Evolutionary conservation across 164 flowering plant genomes (phyloP), one percentile per base, ranked within the genome.

Genomic region (Cinnamomum chago): DNA sequence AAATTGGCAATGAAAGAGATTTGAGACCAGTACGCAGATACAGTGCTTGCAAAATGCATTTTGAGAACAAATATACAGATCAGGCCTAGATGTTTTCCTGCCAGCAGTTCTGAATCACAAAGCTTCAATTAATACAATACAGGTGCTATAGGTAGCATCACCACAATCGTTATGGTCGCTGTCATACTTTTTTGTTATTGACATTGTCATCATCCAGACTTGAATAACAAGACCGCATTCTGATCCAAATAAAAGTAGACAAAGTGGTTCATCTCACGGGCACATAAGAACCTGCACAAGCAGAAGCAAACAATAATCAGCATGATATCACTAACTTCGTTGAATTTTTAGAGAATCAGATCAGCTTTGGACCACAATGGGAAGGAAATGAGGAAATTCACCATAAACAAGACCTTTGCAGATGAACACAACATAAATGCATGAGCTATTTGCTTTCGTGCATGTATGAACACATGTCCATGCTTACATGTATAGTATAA

Each of bases 261-360:
- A 76, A 92, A 92, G 81, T 92, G 97, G 82, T 90, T 89, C 62
- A 94, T 90, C 81, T 92, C 94, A 50, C 90, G 97, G 72, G 97
- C 65, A 92, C 97, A 73, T 89, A 92, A 24, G 97, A 92, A 78
- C 97, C 97, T 90, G 85, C 25, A 77, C 51, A 70, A 27, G 65
- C 7, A 28, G 14, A 67, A 30, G 69, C n/a, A 17, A 17, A 67
- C n/a, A 3, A 2, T 13, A 67, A 20, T 28, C n/a, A 33, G n/a
- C 5, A 18, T 67, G 62, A 30, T 68, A 25, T 6, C 12, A 50
- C 4, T 62, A 25, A 40, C 20, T 30, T 20, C 22, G 64, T 30
- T 74, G 40, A 14, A 70, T 25, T 13, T 28, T 30, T 3, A 28
- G 18, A 13, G 24, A 3, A 64, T 17, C n/a, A 18, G n/a, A 55